Percentiles rank a stretch among this genome's conserved stretches.
These are phyloP conservation scores for Corylus avellana DNA, from an alignment of 306 rosid genomes.

Conservation along the genomic window DNA sequence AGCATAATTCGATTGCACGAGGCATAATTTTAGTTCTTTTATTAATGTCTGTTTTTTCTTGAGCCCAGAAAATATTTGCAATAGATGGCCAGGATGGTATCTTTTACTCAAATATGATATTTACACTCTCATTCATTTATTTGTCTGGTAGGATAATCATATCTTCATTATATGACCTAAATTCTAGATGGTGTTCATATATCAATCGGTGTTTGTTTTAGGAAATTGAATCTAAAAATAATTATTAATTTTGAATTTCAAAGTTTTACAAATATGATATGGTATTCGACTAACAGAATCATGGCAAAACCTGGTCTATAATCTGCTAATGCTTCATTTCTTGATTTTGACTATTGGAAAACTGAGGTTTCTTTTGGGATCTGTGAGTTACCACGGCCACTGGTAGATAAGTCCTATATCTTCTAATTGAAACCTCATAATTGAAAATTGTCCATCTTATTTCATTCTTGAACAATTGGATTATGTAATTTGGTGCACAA, in stretches of 20 bases:
- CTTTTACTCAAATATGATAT: neutral
- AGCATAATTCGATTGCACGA: neutral
- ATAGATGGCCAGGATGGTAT: neutral
- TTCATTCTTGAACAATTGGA: neutral
- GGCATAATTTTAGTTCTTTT: neutral
- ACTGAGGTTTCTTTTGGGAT: no score
- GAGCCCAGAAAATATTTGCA: neutral
- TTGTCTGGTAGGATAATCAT: neutral
- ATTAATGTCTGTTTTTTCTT: neutral
- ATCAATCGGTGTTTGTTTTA: neutral
- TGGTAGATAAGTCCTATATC: neutral
- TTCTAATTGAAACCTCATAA: neutral
- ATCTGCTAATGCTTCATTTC: neutral
- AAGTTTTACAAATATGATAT: neutral
- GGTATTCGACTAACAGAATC: neutral
- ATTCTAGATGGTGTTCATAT: neutral
- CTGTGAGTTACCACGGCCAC: no score
- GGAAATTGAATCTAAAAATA: neutral
- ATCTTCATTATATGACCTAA: neutral
- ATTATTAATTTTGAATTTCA: neutral
- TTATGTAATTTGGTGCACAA: neutral
- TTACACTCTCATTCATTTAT: neutral
- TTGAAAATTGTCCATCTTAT: neutral
- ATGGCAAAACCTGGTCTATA: neutral
- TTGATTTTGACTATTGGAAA: no score